Percentiles rank a stretch among this genome's conserved stretches.
These are phyloP conservation scores for Fusarium buxicola DNA, from an alignment of 2,329 filamentous ascomycete species.

Conservation along the genomic window DNA sequence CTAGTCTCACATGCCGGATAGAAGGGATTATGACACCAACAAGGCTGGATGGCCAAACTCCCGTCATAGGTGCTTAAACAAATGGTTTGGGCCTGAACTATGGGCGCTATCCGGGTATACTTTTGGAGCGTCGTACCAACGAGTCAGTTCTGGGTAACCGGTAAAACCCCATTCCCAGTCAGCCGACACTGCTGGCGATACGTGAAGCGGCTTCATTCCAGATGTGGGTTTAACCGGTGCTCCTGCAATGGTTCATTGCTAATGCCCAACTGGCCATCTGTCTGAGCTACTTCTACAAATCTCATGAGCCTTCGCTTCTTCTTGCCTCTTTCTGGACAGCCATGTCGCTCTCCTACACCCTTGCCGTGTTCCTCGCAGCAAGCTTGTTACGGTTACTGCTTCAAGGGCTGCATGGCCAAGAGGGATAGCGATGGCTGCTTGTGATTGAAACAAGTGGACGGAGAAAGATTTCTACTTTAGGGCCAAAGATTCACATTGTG, in stretches of 20 bases:
- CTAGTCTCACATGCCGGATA: not conserved
- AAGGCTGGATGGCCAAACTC: conserved; percentile 55
- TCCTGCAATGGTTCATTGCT: not conserved
- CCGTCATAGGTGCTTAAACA: conserved; percentile 69
- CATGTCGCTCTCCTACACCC: conserved; percentile 32
- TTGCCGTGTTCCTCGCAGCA: conserved; percentile 48
- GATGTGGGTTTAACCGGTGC: conserved; percentile 18
- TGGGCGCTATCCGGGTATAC: conserved; percentile 70
- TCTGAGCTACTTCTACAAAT: conserved; percentile 76
- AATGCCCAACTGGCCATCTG: conserved; percentile 60
- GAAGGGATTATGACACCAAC: conserved; percentile 6
- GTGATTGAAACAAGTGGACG: conserved; percentile 47
- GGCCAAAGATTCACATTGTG: not conserved
- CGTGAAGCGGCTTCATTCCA: conserved; percentile 34
- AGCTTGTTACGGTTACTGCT: conserved; percentile 67
- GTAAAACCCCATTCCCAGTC: conserved; percentile 25
- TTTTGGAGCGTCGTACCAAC: conserved; percentile 57
- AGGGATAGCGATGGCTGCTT: conserved; percentile 70
- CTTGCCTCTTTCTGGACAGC: conserved; percentile 75
- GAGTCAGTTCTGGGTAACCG: conserved; percentile 18
- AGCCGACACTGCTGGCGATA: conserved; percentile 28
- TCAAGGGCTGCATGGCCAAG: conserved; percentile 61
- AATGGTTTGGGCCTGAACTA: conserved; percentile 68
- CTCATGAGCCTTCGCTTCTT: conserved; percentile 64
- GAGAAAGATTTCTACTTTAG: conserved; percentile 4